phyloP scores from a whole-genome alignment of 441 rosid species.

The Biscutella laevigata region DNA sequence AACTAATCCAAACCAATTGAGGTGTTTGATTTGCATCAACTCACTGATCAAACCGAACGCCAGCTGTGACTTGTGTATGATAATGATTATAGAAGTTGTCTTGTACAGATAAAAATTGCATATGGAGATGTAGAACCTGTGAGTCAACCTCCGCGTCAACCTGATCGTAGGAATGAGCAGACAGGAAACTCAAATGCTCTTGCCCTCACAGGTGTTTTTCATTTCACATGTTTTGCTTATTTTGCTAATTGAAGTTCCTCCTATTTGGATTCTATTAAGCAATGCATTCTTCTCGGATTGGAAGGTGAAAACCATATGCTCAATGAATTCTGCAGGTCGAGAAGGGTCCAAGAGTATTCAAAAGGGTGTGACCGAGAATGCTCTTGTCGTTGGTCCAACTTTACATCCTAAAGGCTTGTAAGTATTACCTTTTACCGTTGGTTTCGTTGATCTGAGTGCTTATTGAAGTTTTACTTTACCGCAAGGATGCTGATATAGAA shows the following conservation, averaged over 20 bases:
- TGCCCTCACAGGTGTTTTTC: conserved; percentile 58
- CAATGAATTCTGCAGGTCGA: conserved; percentile 39
- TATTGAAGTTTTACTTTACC: not conserved
- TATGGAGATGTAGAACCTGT: conserved; percentile 47
- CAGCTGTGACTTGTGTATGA: not conserved
- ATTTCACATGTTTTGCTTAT: not conserved
- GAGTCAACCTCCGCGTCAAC: conserved; percentile 37
- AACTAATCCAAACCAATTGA: not conserved
- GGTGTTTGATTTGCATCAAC: conserved; percentile 1
- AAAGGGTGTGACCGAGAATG: conserved; percentile 49
- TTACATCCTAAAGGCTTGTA: conserved; percentile 52
- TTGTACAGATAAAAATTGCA: conserved; percentile 46
- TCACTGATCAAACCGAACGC: not conserved
- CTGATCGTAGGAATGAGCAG: conserved; percentile 29
- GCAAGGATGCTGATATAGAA: not conserved
- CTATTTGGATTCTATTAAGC: not conserved
- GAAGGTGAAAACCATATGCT: not conserved
- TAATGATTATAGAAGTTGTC: not conserved
- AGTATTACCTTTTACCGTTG: conserved; percentile 10
- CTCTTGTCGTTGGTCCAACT: conserved; percentile 79
- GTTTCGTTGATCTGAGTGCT: not conserved
- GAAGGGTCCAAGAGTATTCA: conserved; percentile 43
- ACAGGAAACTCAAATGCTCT: conserved; percentile 48
- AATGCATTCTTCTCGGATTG: not conserved
- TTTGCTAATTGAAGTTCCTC: not conserved